phyloP scores from a whole-genome alignment of 495 filamentous ascomycete species.

The Beverwykella pulmonaria region DNA sequence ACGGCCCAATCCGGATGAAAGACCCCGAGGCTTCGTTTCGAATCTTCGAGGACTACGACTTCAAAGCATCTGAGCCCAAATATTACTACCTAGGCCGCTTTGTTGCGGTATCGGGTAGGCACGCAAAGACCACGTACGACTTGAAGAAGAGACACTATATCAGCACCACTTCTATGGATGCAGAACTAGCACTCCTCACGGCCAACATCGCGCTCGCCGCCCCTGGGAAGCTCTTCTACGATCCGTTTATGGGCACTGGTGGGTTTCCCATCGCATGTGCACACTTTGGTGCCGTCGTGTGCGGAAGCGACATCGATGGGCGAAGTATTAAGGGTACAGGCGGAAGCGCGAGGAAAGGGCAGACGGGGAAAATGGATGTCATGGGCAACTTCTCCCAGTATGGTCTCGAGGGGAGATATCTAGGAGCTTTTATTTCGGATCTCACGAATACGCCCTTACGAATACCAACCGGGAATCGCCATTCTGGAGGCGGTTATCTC shows the following conservation, averaged over 20 bases:
- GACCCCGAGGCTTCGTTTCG: conserved; percentile 71
- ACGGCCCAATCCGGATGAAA: conserved; percentile 73
- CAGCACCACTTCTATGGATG: conserved; percentile 94
- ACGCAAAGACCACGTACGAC: conserved; percentile 73
- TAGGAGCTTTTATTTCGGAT: conserved; percentile 82
- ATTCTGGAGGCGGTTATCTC: conserved; percentile 55
- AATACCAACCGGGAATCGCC: background rate
- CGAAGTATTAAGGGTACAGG: conserved; percentile 75
- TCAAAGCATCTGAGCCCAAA: conserved; percentile 58
- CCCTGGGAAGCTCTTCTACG: conserved; percentile 82
- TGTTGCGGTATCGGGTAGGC: conserved; percentile 63
- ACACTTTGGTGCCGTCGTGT: conserved; percentile 79
- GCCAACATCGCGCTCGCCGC: conserved; percentile 85
- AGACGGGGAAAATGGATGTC: conserved; percentile 53
- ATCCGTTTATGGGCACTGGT: conserved; percentile 94
- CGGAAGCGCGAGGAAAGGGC: conserved; percentile 34
- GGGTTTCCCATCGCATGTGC: conserved; percentile 84
- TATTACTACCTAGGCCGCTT: conserved; percentile 71
- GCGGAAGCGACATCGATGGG: conserved; percentile 92
- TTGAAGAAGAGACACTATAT: conserved; percentile 93
- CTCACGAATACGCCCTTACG: conserved; percentile 85
- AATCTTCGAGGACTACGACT: conserved; percentile 77
- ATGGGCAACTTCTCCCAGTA: conserved; percentile 85
- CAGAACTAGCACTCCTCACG: conserved; percentile 86
- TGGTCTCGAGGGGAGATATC: conserved; percentile 60